Percentiles rank a stretch among this genome's conserved stretches.
These are phyloP conservation scores for Yarrowia divulgata DNA, from an alignment of 805 yeast genomes.

Conservation along the genomic window DNA sequence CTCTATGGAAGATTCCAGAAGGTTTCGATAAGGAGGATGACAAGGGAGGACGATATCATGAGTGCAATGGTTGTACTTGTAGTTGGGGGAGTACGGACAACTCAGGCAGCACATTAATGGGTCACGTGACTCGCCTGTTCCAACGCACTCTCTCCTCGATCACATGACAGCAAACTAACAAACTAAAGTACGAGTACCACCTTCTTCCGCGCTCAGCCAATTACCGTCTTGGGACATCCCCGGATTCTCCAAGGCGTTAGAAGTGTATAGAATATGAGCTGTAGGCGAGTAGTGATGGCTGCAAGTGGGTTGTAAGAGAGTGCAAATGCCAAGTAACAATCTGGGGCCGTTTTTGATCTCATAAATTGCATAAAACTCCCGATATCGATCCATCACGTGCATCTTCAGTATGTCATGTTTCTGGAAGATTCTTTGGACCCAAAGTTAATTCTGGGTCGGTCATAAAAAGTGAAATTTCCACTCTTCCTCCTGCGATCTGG, in stretches of 20 bases:
- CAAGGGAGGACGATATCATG: neutral
- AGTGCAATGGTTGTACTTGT: too few species aligned
- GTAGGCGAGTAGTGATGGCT: neutral
- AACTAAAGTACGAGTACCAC: too few species aligned
- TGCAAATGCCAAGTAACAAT: too few species aligned
- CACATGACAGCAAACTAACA: too few species aligned
- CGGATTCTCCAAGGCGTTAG: slow-evolving; percentile 2
- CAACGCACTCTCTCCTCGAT: too few species aligned
- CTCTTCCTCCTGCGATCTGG: slow-evolving; percentile 15
- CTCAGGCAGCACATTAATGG: too few species aligned
- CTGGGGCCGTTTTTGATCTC: too few species aligned
- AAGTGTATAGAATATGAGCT: neutral
- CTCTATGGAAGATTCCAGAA: slow-evolving; percentile 34
- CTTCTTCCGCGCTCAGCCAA: neutral
- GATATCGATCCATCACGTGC: neutral
- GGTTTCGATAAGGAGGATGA: slow-evolving; percentile 21
- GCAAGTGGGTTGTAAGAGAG: too few species aligned
- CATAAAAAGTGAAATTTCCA: slow-evolving; percentile 36
- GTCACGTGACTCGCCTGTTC: too few species aligned
- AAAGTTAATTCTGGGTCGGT: slow-evolving; percentile 11
- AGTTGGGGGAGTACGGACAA: too few species aligned
- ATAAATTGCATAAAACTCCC: too few species aligned
- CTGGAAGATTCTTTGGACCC: slow-evolving; percentile 33
- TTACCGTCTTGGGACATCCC: slow-evolving; percentile 20
- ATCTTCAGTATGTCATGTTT: neutral